Base-by-base conservation (phyloP, 176 grass and related monocot species). In the Tillandsia leiboldiana region DNA sequence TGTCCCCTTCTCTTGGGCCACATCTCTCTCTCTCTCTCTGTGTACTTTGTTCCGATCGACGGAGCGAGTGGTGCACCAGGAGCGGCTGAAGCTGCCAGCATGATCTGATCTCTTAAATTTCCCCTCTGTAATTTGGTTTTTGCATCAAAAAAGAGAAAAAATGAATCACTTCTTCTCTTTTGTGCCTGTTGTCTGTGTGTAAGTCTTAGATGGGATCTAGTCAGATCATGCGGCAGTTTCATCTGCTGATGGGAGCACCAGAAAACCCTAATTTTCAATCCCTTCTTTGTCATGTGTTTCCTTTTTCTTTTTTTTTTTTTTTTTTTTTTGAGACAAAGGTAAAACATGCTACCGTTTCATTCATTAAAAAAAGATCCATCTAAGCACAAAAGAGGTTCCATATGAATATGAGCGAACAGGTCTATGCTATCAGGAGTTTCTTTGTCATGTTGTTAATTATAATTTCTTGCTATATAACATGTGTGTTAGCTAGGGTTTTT, bases 61-160 rank as follows among this genome's bases (percentile, higher is more conserved):
- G 66, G 50, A 12, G 26, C 51, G 24, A 69, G 56, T 28, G 82
- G 86, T 88, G 86, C 82, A 73, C 78, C 78, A 61, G 67, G 42
- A 88, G 86, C 63, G 72, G 86, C 50, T 88, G 82, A 88, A 88
- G 86, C 82, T 88, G 86, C 86, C 86, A 88, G 86, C 86, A 79
- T 88, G 86, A 88, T 88, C 86, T 85, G 82, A 78, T 78, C 12
- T 42, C 33, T 7, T 42, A 42, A 42, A 42, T 7, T 33, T 4
- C 29, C 3, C 29, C 29, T 33, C 29, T 33, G 3, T 33, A 33
- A 33, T 33, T 33, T 4, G 29, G 29, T 33, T 42, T 42, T 42
- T 6, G 33, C 33, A 42, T 42, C 33, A 5, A 42, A 42, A 42
- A 5, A 42, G 33, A 5, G 33, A 42, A 7, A 42, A 42, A 42